Base-by-base conservation (phyloP, 2,329 filamentous ascomycete species). In the Xylaria sp. region DNA sequence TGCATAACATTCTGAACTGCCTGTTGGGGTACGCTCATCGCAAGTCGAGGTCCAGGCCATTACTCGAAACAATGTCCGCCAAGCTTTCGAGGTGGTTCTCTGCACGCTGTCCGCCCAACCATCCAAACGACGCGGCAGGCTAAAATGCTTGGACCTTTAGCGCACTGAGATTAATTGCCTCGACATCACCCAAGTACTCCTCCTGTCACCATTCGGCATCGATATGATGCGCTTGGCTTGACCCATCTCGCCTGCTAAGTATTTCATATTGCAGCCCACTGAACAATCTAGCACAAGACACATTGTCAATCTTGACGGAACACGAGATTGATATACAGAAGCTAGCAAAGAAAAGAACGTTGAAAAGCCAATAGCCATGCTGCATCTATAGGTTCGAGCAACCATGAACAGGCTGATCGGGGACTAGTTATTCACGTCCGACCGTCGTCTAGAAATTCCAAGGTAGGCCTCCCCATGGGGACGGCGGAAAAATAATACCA, bases 21-120 rank as follows among this genome's bases (percentile, higher is more conserved):
- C 66, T 59, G 31, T 70, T 70, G 65, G 65, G 64, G 65, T 33
- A 54, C 42, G 48, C 42, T 67, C 60, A 36, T 69, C 59, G 67
- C 67, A 67, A 67, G 67, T 51, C 64, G 17, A 23, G 40, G 49
- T 28, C 56, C 33, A 63, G 64, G 20, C 54, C 59, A 53, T 61
- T 33, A 51, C 48, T 48, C 33, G 20, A 20, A 56, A 44, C 58
- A 54, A 38, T 56, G 36, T 33, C 23, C 13, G 26, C 58, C 36
- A 13, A 68, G 42, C 42, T 20, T 68, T 54, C 6, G 5, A 17
- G 11, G 23, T 44, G 58, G 46, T 36, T 28, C 6, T 62, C 66
- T 54, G 57, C 40, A 42, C 33, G 51, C 44, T 9, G 44, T 20
- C 15, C n/a, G 10, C 33, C 44, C 40, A 51, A 44, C 26, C 1